A percentile compares a stretch with the other conserved stretches of the same genome.
These are phyloP conservation scores for Fusarium floridanum DNA, from an alignment of 2,329 filamentous ascomycete genomes.

Conservation along the genomic window DNA sequence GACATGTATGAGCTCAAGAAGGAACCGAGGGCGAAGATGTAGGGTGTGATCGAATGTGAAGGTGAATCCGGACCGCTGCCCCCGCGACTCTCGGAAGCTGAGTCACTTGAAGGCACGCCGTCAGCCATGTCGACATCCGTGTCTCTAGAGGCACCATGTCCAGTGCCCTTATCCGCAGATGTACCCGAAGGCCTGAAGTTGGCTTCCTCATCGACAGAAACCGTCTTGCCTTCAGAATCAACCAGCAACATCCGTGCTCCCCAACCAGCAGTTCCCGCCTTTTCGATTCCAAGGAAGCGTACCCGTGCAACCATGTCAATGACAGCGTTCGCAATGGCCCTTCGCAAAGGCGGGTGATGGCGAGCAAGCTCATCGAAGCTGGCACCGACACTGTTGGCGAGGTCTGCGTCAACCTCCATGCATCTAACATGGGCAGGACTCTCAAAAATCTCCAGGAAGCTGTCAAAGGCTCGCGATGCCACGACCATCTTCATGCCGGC, in stretches of 20 bases:
- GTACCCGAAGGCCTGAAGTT: constrained; percentile 48
- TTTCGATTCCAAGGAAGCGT: constrained; percentile 77
- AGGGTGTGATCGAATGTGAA: constrained; percentile 67
- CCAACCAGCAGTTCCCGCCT: constrained; percentile 76
- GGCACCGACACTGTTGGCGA: constrained; percentile 80
- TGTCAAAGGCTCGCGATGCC: constrained; percentile 83
- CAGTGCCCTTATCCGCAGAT: constrained; percentile 56
- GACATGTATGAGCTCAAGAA: constrained; percentile 83
- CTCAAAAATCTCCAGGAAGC: constrained; percentile 96
- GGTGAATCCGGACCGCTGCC: constrained; percentile 43
- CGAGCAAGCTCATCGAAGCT: constrained; percentile 95
- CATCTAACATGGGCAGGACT: constrained; percentile 89
- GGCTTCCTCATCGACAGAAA: constrained; percentile 66
- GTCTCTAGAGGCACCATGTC: constrained; percentile 51
- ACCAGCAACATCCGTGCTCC: constrained; percentile 83
- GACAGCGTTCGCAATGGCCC: constrained; percentile 85
- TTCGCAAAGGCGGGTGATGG: constrained; percentile 88
- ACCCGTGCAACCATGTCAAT: constrained; percentile 90
- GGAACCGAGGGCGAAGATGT: constrained; percentile 79
- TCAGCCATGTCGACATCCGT: constrained; percentile 77
- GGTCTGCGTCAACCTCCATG: constrained; percentile 78
- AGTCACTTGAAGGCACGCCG: constrained; percentile 47
- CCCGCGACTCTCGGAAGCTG: constrained; percentile 21
- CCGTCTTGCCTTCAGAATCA: constrained; percentile 67
- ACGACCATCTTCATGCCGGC: constrained; percentile 89